phyloP scores from a whole-genome alignment of 1,139 yeast species.

The Geotrichum bryndzae region DNA sequence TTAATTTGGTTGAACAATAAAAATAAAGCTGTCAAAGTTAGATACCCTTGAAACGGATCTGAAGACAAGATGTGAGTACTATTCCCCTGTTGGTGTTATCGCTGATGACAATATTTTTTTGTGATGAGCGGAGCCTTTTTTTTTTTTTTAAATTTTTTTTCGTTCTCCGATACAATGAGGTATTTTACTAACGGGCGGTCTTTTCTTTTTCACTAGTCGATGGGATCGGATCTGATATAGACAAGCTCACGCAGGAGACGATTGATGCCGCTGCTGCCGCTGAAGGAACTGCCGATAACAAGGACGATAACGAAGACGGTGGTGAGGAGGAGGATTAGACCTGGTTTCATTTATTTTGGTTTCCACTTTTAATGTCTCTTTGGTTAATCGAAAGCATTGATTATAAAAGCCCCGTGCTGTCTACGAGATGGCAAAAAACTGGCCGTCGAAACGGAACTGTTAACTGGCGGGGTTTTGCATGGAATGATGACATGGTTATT shows the following conservation, averaged over 20 bases:
- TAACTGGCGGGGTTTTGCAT: too few relatives aligned
- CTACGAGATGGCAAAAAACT: too few relatives aligned
- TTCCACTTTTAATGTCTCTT: too few relatives aligned
- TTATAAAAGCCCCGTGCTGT: too few relatives aligned
- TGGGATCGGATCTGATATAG: conserved; percentile 5
- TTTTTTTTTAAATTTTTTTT: background rate
- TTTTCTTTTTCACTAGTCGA: conserved; percentile 1
- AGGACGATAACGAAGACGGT: background rate
- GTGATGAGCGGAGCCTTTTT: background rate
- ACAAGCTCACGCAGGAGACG: conserved; percentile 3
- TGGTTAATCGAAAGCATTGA: too few relatives aligned
- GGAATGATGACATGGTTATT: too few relatives aligned
- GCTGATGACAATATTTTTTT: background rate
- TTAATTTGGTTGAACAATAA: background rate
- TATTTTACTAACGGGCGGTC: background rate
- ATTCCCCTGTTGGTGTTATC: background rate
- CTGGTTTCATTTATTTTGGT: too few relatives aligned
- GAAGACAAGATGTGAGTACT: conserved; percentile 9
- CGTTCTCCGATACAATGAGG: background rate
- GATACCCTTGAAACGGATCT: conserved; percentile 12
- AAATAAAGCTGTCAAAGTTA: conserved; percentile 8
- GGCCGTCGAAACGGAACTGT: too few relatives aligned
- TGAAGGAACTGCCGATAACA: background rate
- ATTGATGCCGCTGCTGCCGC: background rate
- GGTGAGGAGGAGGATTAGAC: background rate